phyloP scores from a whole-genome alignment of 768 basidiomycete genomes.

The Serendipita indica region DNA sequence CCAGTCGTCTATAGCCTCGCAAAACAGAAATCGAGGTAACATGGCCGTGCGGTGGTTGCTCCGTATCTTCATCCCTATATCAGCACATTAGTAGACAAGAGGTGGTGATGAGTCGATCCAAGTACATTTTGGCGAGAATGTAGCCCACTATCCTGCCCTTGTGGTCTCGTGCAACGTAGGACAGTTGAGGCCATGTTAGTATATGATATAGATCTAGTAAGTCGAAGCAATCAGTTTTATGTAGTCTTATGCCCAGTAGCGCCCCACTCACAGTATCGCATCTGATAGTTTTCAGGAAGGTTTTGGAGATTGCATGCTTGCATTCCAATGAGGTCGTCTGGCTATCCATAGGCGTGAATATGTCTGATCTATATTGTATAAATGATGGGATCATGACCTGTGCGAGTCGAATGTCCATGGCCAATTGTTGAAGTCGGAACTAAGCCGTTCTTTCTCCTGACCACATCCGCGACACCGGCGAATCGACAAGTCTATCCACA shows the following conservation, averaged over 20 bases:
- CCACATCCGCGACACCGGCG: neutral
- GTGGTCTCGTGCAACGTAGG: conserved; percentile 82
- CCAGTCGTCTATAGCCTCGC: conserved; percentile 77
- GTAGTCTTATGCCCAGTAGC: neutral
- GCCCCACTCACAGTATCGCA: conserved; percentile 52
- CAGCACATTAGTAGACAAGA: neutral
- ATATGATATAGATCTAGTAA: conserved; percentile 69
- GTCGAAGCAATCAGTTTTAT: neutral
- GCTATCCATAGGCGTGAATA: conserved; percentile 40
- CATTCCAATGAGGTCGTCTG: conserved; percentile 82
- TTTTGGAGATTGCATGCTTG: conserved; percentile 90
- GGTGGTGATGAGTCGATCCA: neutral
- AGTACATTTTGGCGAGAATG: conserved; percentile 89
- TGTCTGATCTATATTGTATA: neutral
- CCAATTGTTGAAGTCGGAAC: neutral
- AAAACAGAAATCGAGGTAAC: conserved; percentile 95
- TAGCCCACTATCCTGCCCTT: conserved; percentile 87
- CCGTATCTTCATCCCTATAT: conserved; percentile 38
- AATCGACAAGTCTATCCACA: neutral
- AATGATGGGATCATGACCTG: neutral
- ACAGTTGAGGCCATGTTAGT: conserved; percentile 85
- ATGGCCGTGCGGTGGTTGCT: conserved; percentile 62
- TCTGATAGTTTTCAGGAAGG: conserved; percentile 80
- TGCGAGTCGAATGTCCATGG: conserved; percentile 7
- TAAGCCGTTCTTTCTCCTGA: neutral